phyloP scores from a whole-genome alignment of 148 eudicot genomes.

The Rhododendron henanense region DNA sequence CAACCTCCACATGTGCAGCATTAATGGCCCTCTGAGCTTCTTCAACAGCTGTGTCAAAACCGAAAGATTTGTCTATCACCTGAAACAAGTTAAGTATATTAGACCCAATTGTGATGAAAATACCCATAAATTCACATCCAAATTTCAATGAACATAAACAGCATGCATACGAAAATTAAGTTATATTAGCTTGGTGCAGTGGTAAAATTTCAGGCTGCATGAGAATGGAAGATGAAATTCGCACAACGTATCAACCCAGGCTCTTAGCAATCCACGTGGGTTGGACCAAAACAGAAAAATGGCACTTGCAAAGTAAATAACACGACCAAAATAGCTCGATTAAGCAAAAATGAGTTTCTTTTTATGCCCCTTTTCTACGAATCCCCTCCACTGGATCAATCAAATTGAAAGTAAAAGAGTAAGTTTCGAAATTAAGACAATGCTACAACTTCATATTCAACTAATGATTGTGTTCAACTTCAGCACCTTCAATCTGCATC shows the following conservation, averaged over 20 bases:
- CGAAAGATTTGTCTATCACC: slow-evolving; percentile 65
- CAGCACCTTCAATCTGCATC: background rate
- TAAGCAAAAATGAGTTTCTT: background rate
- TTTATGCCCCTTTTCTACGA: background rate
- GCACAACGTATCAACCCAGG: background rate
- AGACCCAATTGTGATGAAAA: background rate
- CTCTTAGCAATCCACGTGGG: background rate
- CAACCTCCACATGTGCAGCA: slow-evolving; percentile 69
- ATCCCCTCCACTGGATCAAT: background rate
- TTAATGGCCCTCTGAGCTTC: slow-evolving; percentile 69
- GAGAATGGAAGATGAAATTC: background rate
- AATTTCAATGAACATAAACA: background rate
- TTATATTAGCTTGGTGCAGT: background rate
- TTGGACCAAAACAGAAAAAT: background rate
- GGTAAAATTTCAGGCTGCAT: background rate
- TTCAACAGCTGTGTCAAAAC: slow-evolving; percentile 67
- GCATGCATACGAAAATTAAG: background rate
- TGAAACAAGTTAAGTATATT: slow-evolving; percentile 10
- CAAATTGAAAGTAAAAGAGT: background rate
- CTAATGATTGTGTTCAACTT: background rate
- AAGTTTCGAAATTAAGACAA: background rate
- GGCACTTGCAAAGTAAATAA: background rate
- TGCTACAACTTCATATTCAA: background rate
- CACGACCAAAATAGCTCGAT: background rate
- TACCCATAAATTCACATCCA: background rate